A percentile compares a stretch with the other conserved stretches of the same genome.
Conservation (phyloP, 768 basidiomycete species). For the Mycena venus region DNA sequence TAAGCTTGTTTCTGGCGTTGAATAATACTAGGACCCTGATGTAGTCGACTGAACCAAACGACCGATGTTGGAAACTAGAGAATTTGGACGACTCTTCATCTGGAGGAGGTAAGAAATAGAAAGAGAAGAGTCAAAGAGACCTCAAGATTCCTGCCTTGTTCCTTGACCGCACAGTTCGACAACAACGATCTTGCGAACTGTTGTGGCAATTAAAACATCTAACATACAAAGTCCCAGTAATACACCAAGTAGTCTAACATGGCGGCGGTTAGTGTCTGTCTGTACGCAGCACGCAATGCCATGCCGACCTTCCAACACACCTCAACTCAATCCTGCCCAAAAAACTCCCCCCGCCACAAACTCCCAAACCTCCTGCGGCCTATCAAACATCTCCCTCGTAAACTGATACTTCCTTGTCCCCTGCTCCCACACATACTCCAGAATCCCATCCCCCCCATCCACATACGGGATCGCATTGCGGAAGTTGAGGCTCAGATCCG, state of each 20-base stretch:
- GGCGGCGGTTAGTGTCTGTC: too few relatives aligned
- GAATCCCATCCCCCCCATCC: conserved; percentile 9
- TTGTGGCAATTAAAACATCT: neutral
- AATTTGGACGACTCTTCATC: too few relatives aligned
- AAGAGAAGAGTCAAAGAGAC: too few relatives aligned
- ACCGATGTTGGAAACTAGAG: too few relatives aligned
- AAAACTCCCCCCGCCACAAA: conserved; percentile 34
- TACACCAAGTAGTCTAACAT: neutral
- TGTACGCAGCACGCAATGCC: neutral
- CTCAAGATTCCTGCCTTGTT: too few relatives aligned
- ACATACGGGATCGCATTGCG: conserved; percentile 33
- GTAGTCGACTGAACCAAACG: too few relatives aligned
- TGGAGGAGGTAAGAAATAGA: too few relatives aligned
- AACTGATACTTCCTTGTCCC: conserved; percentile 32
- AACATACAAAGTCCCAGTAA: neutral
- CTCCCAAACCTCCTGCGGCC: conserved; percentile 30
- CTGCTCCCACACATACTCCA: conserved; percentile 25
- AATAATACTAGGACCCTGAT: too few relatives aligned
- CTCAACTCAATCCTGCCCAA: conserved; percentile 8
- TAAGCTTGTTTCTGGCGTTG: too few relatives aligned
- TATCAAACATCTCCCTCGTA: conserved; percentile 23
- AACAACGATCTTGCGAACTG: too few relatives aligned
- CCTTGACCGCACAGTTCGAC: too few relatives aligned
- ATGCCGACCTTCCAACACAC: too few relatives aligned
- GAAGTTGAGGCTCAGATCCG: conserved; percentile 24